Percentiles rank a stretch among this genome's conserved stretches.
Evolutionary conservation across 495 filamentous ascomycete species (phyloP).

Genomic region (Schizothecium vesticola): DNA sequence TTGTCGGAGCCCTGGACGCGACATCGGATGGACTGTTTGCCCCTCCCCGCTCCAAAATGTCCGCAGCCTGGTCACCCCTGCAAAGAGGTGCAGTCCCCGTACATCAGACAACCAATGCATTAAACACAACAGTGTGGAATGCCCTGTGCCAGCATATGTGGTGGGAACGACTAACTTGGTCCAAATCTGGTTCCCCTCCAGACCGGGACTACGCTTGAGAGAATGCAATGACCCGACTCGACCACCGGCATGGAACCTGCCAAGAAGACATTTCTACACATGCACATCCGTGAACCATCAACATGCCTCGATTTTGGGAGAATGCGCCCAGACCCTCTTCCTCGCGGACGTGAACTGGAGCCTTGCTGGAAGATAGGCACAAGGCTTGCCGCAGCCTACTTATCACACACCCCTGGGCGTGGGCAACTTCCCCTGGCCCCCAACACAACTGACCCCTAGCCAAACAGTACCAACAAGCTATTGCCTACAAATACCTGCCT

Average conservation of each 20-base stretch:
- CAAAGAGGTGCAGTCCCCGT: too few species aligned
- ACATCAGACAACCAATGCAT: neutral
- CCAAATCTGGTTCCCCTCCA: too few species aligned
- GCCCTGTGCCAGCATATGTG: neutral
- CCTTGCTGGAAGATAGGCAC: too few species aligned
- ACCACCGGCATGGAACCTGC: neutral
- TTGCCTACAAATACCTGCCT: neutral
- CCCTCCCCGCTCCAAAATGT: neutral
- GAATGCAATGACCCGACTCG: neutral
- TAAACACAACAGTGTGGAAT: neutral
- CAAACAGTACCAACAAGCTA: neutral
- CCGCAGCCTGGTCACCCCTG: neutral
- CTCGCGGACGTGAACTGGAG: too few species aligned
- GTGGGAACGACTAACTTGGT: too few species aligned
- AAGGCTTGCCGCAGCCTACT: too few species aligned
- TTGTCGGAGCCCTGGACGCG: neutral
- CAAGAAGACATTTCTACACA: neutral
- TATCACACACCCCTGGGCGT: too few species aligned
- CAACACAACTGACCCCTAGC: neutral
- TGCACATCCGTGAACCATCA: too few species aligned
- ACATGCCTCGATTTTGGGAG: too few species aligned
- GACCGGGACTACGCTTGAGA: too few species aligned
- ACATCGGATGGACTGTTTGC: neutral
- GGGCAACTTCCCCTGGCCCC: neutral
- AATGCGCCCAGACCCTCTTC: too few species aligned